These are phyloP conservation scores for Penicillium griseofulvum DNA, from an alignment of 2,329 filamentous ascomycete species.

Conservation along the genomic window DNA sequence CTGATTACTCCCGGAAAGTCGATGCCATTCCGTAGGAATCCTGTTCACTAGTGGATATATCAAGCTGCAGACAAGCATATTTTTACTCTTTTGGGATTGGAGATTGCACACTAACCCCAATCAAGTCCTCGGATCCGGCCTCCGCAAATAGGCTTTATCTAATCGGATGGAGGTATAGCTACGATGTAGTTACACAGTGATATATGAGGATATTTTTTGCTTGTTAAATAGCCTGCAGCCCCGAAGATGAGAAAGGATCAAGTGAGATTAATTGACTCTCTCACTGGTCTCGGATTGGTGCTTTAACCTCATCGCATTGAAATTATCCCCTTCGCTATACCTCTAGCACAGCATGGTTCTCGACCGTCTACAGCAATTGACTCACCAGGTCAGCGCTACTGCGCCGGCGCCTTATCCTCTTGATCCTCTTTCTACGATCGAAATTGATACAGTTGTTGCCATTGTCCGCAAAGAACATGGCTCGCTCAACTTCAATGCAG, in stretches of 20 bases:
- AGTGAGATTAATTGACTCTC: background rate
- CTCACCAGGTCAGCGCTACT: conserved; percentile 59
- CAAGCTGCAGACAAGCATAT: conserved; percentile 17
- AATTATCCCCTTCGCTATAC: background rate
- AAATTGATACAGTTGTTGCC: conserved; percentile 70
- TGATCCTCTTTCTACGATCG: conserved; percentile 69
- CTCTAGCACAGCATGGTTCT: conserved; percentile 51
- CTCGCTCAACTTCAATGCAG: conserved; percentile 78
- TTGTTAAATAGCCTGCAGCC: conserved; percentile 10
- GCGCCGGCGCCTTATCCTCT: conserved; percentile 64
- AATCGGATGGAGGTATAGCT: conserved; percentile 2
- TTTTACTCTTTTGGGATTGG: conserved; percentile 18
- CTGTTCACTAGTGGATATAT: too few relatives aligned
- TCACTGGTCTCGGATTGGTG: background rate
- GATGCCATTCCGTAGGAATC: too few relatives aligned
- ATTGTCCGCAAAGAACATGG: conserved; percentile 68
- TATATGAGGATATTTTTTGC: background rate
- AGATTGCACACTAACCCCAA: conserved; percentile 43
- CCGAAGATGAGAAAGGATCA: background rate
- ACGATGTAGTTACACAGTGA: background rate
- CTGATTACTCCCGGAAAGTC: too few relatives aligned
- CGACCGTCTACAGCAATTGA: conserved; percentile 62
- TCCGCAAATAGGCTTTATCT: conserved; percentile 28
- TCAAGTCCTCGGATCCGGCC: conserved; percentile 61
- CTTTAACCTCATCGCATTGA: background rate